Evolutionary conservation across 108 stramenopile species (phyloP), one percentile per base, ranked within the genome.

Genomic region (Fragilariopsis cylindrus): DNA sequence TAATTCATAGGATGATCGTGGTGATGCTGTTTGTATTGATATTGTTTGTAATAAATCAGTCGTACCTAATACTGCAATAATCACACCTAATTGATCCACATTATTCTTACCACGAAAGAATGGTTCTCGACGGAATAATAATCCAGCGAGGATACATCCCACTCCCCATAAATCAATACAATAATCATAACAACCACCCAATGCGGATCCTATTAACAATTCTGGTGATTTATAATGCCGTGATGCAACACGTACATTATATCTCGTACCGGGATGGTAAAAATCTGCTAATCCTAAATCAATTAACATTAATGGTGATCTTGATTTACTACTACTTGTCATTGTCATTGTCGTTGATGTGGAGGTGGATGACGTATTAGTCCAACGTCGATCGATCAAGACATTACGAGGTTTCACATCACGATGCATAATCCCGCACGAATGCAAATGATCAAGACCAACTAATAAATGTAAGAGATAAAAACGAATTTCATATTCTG

Each of bases 341-440:
- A 11, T 15, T n/a, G 77, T 30, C 43, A 2, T 39, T 69, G 52
- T 13, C 19, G 3, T 53, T 3, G 11, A 4, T 4, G 12, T 48
- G 63, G 11, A 4, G 0, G 12, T 48, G 63, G 46, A 40, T 18
- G 16, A n/a, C 18, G 57, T 19, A 18, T 48, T 64, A n/a, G 63
- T 69, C 15, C 82, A 67, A 7, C 52, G 53, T 12, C 82, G 82
- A 79, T 96, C 94, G 70, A 97, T 96, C 48, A 96, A 73, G 11
- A 94, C 91, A 72, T 97, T 97, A 46, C 95, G 70, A n/a, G 97
- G 97, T 65, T 97, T 97, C 58, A 97, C 93, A 76, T 97, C 97
- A 2, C 97, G 82, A 77, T 97, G 96, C 95, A 97, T 96, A 9
- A 97, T 91, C 13, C 97, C 96, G 1, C 75, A 72, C 2, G 90